phyloP scores from a whole-genome alignment of 306 rosid genomes.

The Inga leiocalycina region DNA sequence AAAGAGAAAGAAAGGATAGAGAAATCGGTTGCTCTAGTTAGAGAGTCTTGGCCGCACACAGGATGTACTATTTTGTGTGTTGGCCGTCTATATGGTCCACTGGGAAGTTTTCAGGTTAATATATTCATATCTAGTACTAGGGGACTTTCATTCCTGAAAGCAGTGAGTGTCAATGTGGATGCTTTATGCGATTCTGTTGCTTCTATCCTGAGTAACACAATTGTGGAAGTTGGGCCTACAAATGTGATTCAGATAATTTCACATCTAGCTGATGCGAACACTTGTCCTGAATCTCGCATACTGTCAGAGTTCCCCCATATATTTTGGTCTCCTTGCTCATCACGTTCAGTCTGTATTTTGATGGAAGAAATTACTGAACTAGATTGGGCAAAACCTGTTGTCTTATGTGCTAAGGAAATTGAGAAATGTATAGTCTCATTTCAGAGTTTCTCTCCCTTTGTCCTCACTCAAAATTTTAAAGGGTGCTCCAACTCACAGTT shows the following conservation, averaged over 20 bases:
- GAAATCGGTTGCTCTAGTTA: constrained; percentile 46
- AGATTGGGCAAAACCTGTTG: constrained; percentile 51
- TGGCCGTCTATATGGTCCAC: constrained; percentile 36
- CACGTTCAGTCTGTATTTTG: constrained; percentile 46
- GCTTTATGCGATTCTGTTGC: constrained; percentile 35
- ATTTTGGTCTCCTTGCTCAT: constrained; percentile 59
- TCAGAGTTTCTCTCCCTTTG: constrained; percentile 40
- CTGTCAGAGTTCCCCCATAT: constrained; percentile 53
- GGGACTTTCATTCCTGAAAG: constrained; percentile 53
- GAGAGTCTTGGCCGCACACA: constrained; percentile 61
- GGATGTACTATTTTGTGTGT: constrained; percentile 58
- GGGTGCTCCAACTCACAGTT: constrained; percentile 35
- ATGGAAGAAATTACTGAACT: constrained; percentile 61
- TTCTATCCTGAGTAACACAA: constrained; percentile 45
- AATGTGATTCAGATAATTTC: constrained; percentile 63
- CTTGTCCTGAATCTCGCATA: constrained; percentile 36
- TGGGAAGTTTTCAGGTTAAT: constrained; percentile 45
- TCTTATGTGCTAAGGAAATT: constrained; percentile 53
- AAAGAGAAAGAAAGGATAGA: constrained; percentile 63
- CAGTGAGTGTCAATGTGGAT: constrained; percentile 37
- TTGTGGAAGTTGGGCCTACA: constrained; percentile 42
- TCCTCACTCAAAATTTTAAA: constrained; percentile 40
- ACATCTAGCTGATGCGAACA: constrained; percentile 43
- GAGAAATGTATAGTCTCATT: constrained; percentile 46
- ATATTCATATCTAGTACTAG: constrained; percentile 59